Evolutionary conservation across 2,329 filamentous ascomycete species (phyloP).

Genomic region (Aspergillus niger): DNA sequence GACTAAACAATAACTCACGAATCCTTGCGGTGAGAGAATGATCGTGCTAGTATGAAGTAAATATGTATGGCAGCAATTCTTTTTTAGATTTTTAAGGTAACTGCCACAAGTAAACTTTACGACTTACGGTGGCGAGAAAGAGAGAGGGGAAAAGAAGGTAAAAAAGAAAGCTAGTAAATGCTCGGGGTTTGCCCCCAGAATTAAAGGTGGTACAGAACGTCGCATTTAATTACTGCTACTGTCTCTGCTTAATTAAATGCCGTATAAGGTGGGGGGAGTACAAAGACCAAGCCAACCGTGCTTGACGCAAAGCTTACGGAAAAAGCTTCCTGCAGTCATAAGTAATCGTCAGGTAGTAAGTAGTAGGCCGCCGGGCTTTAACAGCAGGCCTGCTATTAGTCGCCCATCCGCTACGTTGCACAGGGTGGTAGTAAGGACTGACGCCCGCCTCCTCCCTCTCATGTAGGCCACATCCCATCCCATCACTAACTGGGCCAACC

Average conservation of each 20-base stretch:
- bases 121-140: conserved; percentile 6
- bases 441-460: not conserved
- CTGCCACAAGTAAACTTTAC: not conserved
- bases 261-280: conserved; percentile 6
- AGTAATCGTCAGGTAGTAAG: not conserved
- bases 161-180: too few species aligned
- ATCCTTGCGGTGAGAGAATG: not conserved
- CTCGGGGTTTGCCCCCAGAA: not conserved
- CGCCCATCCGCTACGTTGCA: conserved; percentile 2
- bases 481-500: conserved; percentile 4
- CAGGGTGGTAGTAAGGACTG: conserved; percentile 3
- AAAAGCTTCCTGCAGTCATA: conserved; percentile 15
- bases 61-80: not conserved
- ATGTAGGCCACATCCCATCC: not conserved
- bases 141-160: too few species aligned
- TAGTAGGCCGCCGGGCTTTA: not conserved
- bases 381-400: conserved; percentile 1
- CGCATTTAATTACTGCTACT: conserved; percentile 11
- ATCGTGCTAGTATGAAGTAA: not conserved
- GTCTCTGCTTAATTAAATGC: conserved; percentile 7
- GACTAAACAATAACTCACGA: not conserved
- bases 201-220: not conserved
- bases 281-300: conserved; percentile 2
- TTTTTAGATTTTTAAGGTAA: not conserved
- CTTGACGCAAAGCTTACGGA: conserved; percentile 9